Evolutionary conservation across 768 basidiomycete genomes (phyloP), one percentile per base, ranked within the genome.

Genomic region (Psilocybe cyanescens): DNA sequence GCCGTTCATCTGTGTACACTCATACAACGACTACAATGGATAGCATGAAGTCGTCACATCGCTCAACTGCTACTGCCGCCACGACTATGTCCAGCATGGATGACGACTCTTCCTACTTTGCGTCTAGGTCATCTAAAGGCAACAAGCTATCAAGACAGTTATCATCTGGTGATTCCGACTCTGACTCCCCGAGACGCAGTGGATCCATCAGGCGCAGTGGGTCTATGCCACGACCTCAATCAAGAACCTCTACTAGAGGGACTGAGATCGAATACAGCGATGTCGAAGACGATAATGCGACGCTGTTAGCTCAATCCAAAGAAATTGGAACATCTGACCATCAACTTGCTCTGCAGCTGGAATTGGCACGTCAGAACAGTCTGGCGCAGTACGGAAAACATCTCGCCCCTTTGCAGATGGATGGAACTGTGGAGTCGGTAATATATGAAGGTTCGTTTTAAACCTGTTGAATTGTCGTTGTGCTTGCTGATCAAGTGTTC

Each of bases 361-460:
- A 92, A 63, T 77, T 97, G 52, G 95, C 95, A 4, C 80, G 92
- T 61, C 84, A 85, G 65, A 97, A 97, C 71, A 94, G 93, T 71
- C 81, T 88, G 68, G 91, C 83, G 71, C 93, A 94, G 66, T 82
- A 85, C 60, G 82, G 79, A 16, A 82, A 82, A 51, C 70, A 77
- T 47, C 60, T 78, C 8, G 66, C 73, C 48, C 66, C 77, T 48
- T 64, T 83, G 56, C 68, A 76, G 5, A 68, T 82, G 65, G 84
- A 86, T 14, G 74, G 68, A 30, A 79, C 84, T 3, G 70, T 82
- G 14, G 88, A 89, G 65, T 84, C 84, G 30, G 90, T 87, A 2
- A 92, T 94, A 65, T 91, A 90, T 66, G 92, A 94, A 85, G 91
- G 92, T 88, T 67, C 29, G 80, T 62, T 35, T 55, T 58, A 64